These are phyloP conservation scores for Durio zibethinus DNA, from an alignment of 345 rosid genomes.

Conservation along the genomic window DNA sequence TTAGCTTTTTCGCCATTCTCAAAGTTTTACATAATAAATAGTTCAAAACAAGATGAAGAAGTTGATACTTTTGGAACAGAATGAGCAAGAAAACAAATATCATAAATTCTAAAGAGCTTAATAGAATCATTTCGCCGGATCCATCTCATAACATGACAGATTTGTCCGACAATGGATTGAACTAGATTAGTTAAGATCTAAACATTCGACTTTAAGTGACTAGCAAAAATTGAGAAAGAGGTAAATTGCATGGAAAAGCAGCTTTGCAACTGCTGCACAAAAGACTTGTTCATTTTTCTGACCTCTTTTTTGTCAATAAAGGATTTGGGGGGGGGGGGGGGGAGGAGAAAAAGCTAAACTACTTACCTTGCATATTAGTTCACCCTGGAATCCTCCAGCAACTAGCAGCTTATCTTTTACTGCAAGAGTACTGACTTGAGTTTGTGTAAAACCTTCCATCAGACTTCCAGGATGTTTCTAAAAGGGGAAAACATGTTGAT, in stretches of 20 bases:
- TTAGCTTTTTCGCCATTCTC: background rate
- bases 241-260: constrained; percentile 9
- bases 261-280: background rate
- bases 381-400: constrained; percentile 86
- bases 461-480: constrained; percentile 75
- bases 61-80: background rate
- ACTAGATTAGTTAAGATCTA: background rate
- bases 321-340: too few species aligned
- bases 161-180: background rate
- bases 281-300: background rate
- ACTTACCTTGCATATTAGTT: constrained; percentile 69
- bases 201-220: background rate
- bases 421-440: constrained; percentile 82
- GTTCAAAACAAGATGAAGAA: background rate
- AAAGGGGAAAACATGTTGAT: background rate
- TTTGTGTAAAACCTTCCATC: constrained; percentile 70
- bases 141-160: constrained; percentile 4
- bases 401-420: constrained; percentile 64
- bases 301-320: too few species aligned
- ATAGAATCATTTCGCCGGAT: background rate
- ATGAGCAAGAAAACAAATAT: background rate
- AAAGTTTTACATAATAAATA: background rate
- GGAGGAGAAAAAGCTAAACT: too few species aligned
- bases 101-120: background rate
- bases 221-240: background rate